A percentile compares a stretch with the other conserved stretches of the same genome.
phyloP scores from a whole-genome alignment of 2,329 filamentous ascomycete genomes.

The Lachnellula arida region DNA sequence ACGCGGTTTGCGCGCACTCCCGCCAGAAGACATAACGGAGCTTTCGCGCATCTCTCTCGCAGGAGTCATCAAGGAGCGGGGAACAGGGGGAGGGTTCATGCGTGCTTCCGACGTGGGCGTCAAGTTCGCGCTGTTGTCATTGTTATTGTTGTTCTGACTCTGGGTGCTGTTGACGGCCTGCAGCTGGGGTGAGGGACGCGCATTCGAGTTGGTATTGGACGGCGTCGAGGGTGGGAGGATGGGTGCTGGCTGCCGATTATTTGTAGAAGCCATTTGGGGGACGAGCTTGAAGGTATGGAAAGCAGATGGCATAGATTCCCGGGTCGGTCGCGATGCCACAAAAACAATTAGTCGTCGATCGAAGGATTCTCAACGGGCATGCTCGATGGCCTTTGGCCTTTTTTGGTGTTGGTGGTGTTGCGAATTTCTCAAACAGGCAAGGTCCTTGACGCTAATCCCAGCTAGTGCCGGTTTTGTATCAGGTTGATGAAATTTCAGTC shows the following conservation, averaged over 20 bases:
- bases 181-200: constrained; percentile 15
- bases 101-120: constrained; percentile 26
- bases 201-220: constrained; percentile 10
- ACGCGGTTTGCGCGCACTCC: constrained; percentile 30
- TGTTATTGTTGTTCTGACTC: constrained; percentile 12
- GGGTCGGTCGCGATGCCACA: constrained; percentile 1
- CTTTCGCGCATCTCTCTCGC: constrained; percentile 30
- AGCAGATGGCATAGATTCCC: constrained; percentile 22
- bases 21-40: constrained; percentile 27
- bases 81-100: constrained; percentile 30
- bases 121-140: constrained; percentile 17
- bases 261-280: constrained; percentile 26
- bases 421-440: too few species aligned
- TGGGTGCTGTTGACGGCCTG: background rate
- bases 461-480: too few species aligned
- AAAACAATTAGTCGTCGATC: too few species aligned
- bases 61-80: constrained; percentile 28
- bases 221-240: constrained; percentile 27
- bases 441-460: too few species aligned
- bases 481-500: too few species aligned
- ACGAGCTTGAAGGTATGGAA: constrained; percentile 32
- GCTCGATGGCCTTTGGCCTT: too few species aligned
- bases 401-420: too few species aligned
- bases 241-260: constrained; percentile 20
- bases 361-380: too few species aligned